Conservation (phyloP, 208 protist genomes). For the Trichomonas vaginalis region DNA sequence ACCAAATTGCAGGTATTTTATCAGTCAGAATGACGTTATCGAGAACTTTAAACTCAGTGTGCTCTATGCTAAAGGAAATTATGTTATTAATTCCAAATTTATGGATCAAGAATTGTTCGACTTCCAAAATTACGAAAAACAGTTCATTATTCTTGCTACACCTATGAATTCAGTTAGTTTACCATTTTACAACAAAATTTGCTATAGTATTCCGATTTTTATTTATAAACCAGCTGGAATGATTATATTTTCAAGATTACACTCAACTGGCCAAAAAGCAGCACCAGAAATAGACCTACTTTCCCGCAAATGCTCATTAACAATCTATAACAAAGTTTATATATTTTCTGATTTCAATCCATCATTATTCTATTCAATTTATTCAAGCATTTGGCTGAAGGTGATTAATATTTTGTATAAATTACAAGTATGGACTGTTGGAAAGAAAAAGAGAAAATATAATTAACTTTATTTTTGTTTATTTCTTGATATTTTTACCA, state of each 20-base stretch:
- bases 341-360: neutral
- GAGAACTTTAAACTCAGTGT: neutral
- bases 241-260: neutral
- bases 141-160: neutral
- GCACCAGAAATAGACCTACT: neutral
- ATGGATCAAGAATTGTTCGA: neutral
- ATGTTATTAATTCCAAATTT: neutral
- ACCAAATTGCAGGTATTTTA: neutral
- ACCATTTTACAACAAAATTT: neutral
- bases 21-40: neutral
- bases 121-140: neutral
- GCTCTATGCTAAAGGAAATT: neutral
- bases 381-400: neutral
- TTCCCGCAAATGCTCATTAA: neutral
- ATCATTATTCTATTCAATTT: neutral
- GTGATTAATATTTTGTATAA: neutral
- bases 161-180: neutral
- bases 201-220: neutral
- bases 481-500: too few relatives aligned
- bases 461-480: neutral
- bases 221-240: neutral
- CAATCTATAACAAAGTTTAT: neutral
- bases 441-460: neutral
- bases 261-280: neutral
- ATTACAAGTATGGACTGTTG: neutral